Conservation (phyloP, 2,329 filamentous ascomycete genomes). For the Penicillium sp. region DNA sequence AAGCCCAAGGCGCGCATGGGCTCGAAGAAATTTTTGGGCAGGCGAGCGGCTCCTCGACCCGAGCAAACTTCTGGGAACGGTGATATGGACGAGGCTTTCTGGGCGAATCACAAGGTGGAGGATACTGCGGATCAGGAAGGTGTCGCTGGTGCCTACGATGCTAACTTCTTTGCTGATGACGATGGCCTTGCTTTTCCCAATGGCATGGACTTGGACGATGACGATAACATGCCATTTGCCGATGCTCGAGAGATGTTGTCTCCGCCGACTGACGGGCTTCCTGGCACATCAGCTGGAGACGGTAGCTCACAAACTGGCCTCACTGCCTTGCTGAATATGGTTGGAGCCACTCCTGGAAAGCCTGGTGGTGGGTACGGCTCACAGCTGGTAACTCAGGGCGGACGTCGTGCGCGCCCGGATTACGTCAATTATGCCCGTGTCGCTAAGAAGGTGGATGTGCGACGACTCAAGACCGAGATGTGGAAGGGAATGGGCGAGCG, state of each 20-base stretch:
- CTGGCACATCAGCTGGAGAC: constrained; percentile 34
- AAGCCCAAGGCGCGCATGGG: constrained; percentile 89
- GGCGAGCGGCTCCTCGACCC: constrained; percentile 41
- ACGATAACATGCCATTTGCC: constrained; percentile 49
- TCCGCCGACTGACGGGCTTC: constrained; percentile 37
- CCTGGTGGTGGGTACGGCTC: constrained; percentile 58
- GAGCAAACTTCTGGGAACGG: constrained; percentile 62
- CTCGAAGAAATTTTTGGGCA: constrained; percentile 59
- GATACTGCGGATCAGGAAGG: constrained; percentile 61
- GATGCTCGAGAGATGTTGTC: constrained; percentile 52
- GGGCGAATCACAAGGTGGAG: constrained; percentile 66
- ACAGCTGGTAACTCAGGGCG: constrained; percentile 62
- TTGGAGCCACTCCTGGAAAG: constrained; percentile 40
- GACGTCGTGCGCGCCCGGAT: constrained; percentile 59
- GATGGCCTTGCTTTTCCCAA: constrained; percentile 50
- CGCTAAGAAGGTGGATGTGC: constrained; percentile 67
- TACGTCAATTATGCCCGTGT: constrained; percentile 66
- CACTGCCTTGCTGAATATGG: constrained; percentile 41
- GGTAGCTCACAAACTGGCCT: constrained; percentile 38
- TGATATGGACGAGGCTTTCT: constrained; percentile 94
- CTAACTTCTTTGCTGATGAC: constrained; percentile 91
- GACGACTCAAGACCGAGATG: constrained; percentile 64
- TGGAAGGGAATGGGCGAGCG: constrained; percentile 61
- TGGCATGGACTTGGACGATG: constrained; percentile 48
- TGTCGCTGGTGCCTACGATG: constrained; percentile 80